Base-by-base conservation (phyloP, 164 flowering plant species). In the Litsea cubeba region DNA sequence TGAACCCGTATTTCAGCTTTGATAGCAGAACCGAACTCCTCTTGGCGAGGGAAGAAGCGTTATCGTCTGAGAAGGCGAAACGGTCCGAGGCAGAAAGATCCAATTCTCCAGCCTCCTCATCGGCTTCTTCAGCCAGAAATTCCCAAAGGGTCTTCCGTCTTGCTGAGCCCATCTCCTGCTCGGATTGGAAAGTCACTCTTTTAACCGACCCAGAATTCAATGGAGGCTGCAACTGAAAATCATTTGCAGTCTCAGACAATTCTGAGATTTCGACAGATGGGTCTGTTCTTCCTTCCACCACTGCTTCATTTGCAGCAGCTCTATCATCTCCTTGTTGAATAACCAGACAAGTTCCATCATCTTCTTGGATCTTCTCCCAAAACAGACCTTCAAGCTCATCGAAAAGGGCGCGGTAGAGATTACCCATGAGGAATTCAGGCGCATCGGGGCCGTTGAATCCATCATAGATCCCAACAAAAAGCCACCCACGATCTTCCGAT, bases 401-500 rank as follows among this genome's bases (percentile, higher is more conserved):
- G 71, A 82, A 88, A 68, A 96, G 88, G n/a, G 97, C 97, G 8
- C 90, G 81, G 67, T 96, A 96, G 18, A 94, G 88, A 87, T 94
- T 85, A 67, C 91, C 88, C 99, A 96, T 94, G 81, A 96, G 83
- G 79, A 92, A 94, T 68, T 96, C 99, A 0, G 98, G 98, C 10
- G 97, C 99, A 83, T 96, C 99, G 8, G 99, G 98, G 20, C 99
- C 99, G 70, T 94, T 96, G 72, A 96, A 96, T 40, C 99, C 98
- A 81, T 94, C 99, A 80, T 96, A 96, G 77, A 96, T 96, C 73
- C 99, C 99, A 46, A 94, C 97, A 76, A 92, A 96, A 72, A 96
- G 74, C 98, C 98, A 96, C 12, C 98, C 98, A 22, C 87, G 94
- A 75, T 94, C 98, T 70, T 94, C 99, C 12, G 98, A 94, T 3